These are phyloP conservation scores for Boletus semigastroideus DNA, from an alignment of 1,284 basidiomycete species.

Conservation along the genomic window DNA sequence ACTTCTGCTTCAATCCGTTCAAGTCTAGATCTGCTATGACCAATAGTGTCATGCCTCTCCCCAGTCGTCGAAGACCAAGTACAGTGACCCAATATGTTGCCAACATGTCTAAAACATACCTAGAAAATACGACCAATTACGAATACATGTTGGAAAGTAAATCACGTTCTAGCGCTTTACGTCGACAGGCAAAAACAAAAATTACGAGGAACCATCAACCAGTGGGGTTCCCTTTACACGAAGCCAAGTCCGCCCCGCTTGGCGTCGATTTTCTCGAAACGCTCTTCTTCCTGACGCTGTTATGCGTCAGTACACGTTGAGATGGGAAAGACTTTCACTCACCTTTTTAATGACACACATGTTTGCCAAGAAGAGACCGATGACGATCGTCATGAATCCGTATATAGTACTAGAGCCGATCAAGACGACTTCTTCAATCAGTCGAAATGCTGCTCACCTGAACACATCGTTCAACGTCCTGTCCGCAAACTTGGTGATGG, in stretches of 20 bases:
- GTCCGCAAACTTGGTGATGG: constrained; percentile 66
- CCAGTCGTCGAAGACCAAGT: too few relatives aligned
- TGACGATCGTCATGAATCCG: constrained; percentile 79
- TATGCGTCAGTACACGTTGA: constrained; percentile 13
- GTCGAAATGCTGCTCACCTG: constrained; percentile 47
- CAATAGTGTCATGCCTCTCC: too few relatives aligned
- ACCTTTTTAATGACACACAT: constrained; percentile 85
- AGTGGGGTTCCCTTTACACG: constrained; percentile 52
- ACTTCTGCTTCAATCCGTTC: too few relatives aligned
- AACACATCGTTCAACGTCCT: constrained; percentile 76
- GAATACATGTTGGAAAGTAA: not conserved
- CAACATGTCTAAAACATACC: not conserved
- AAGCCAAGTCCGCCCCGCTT: constrained; percentile 84
- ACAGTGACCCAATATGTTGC: too few relatives aligned
- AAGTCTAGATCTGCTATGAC: too few relatives aligned
- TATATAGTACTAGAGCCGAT: constrained; percentile 51
- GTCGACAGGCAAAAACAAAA: too few relatives aligned
- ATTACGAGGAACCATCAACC: too few relatives aligned
- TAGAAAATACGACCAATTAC: constrained; percentile 6
- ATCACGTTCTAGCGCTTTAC: constrained; percentile 9
- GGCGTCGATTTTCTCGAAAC: constrained; percentile 83
- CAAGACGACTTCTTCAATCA: constrained; percentile 1
- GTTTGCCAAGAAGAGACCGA: constrained; percentile 72
- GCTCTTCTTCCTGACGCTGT: constrained; percentile 74
- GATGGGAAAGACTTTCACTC: not conserved